phyloP scores from a whole-genome alignment of 768 basidiomycete species.

The Arthromyces matolae region DNA sequence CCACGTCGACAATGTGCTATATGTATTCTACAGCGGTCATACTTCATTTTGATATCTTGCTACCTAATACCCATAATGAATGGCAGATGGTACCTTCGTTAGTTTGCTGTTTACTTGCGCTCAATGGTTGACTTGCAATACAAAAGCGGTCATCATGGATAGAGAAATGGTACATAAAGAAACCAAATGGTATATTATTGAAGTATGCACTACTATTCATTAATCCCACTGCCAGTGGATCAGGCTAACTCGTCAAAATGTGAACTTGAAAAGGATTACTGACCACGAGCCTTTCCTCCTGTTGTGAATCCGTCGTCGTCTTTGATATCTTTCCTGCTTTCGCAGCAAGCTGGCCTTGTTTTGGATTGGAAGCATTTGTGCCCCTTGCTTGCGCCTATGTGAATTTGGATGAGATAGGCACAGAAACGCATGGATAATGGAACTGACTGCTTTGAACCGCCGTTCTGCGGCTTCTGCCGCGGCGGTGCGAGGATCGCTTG shows the following conservation, averaged over 20 bases:
- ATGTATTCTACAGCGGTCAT: slow-evolving; percentile 18
- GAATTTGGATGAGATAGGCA: slow-evolving; percentile 16
- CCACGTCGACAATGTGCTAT: slow-evolving; percentile 18
- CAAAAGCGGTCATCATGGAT: background rate
- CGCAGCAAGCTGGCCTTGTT: slow-evolving; percentile 43
- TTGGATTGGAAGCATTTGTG: slow-evolving; percentile 41
- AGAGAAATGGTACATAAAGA: background rate
- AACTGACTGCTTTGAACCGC: slow-evolving; percentile 51
- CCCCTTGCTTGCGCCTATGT: slow-evolving; percentile 42
- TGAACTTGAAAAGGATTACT: slow-evolving; percentile 12
- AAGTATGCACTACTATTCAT: slow-evolving; percentile 1
- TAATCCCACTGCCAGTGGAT: slow-evolving; percentile 19
- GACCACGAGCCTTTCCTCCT: slow-evolving; percentile 29
- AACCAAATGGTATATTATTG: background rate
- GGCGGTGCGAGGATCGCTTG: slow-evolving; percentile 46
- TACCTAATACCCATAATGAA: slow-evolving; percentile 18
- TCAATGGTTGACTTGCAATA: background rate
- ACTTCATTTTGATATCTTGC: slow-evolving; percentile 20
- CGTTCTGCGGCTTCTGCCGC: slow-evolving; percentile 63
- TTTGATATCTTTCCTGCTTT: slow-evolving; percentile 39
- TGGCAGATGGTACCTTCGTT: slow-evolving; percentile 6
- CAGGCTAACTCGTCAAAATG: slow-evolving; percentile 9
- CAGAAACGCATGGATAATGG: slow-evolving; percentile 6
- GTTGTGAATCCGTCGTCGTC: slow-evolving; percentile 28
- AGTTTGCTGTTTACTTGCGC: slow-evolving; percentile 1